Base-by-base conservation (phyloP, 371 early-diverging fungal genomes). In the Syncephalastrum sp. region DNA sequence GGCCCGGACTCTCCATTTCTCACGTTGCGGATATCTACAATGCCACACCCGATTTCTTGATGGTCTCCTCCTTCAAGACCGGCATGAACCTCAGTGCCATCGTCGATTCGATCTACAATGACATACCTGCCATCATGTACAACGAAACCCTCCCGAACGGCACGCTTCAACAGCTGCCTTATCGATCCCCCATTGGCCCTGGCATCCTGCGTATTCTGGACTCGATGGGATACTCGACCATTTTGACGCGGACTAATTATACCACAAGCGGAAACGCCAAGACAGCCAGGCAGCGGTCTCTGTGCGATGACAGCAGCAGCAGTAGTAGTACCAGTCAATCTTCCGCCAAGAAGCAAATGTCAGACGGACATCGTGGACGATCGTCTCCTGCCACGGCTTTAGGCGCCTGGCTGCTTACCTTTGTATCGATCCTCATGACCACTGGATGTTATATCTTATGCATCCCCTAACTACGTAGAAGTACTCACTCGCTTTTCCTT, bases 181-280 rank as follows among this genome's bases (percentile, higher is more conserved):
- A 79, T 47, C 41, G 38, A 8, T 79, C 74, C 2, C 67, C 79
- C 4, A 74, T 79, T 41, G 79, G 79, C 2, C 79, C 79, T 8
- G 79, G 76, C 12, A 68, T 79, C 6, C 46, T 79, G 49, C 60
- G 75, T 5, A 70, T 79, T 8, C 46, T 79, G 8, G 76, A 79
- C 42, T 67, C 74, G 0, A 72, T 79, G 42, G 76, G 76, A 1
- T 79, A 79, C 41, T 73, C 74, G 0, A 76, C 77, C 3, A 67
- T 70, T 3, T 27, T 76, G 10, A 76, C 74, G 1, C 61, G 54
- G 4, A 70, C 77, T 14, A 70, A 69, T 47, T 76, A 76, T 45
- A 69, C 67, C n/a, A 69, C 69, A 3, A 63, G 64, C 21, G 67
- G 69, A 6, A 71, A 50, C 50, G 63, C 64, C 45, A 67, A 68